phyloP scores from a whole-genome alignment of 495 filamentous ascomycete species.

The Symbiotaphrina buchneri region DNA sequence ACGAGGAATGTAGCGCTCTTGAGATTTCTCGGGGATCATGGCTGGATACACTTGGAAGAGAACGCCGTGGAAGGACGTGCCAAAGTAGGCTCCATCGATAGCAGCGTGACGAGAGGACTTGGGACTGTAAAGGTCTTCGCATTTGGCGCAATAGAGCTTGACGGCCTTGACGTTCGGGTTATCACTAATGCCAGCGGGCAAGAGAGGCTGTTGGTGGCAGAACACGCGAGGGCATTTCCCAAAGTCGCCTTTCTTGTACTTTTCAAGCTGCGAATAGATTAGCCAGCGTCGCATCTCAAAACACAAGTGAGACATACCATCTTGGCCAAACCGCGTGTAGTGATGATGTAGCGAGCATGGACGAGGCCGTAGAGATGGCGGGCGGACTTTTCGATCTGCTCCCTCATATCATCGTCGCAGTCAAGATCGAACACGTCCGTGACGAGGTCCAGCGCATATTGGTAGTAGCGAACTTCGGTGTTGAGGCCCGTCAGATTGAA shows the following conservation, averaged over 20 bases:
- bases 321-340: constrained; percentile 77
- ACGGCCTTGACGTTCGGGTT: constrained; percentile 64
- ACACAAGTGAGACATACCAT: constrained; percentile 41
- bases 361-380: constrained; percentile 92
- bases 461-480: constrained; percentile 94
- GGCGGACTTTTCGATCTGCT: constrained; percentile 94
- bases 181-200: constrained; percentile 86
- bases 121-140: constrained; percentile 97
- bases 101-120: constrained; percentile 89
- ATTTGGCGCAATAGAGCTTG: constrained; percentile 89
- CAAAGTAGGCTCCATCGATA: constrained; percentile 96
- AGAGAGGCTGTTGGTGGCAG: constrained; percentile 74
- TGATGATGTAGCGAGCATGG: constrained; percentile 93
- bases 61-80: constrained; percentile 95
- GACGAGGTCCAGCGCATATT: constrained; percentile 95
- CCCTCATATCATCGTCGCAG: constrained; percentile 92
- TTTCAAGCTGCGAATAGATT: constrained; percentile 48
- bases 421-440: constrained; percentile 99
- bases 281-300: constrained; percentile 6
- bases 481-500: constrained; percentile 97
- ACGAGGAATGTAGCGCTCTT: constrained; percentile 65
- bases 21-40: constrained; percentile 63
- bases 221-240: constrained; percentile 94
- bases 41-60: constrained; percentile 95
- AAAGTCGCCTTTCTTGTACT: constrained; percentile 96